Base-by-base conservation (phyloP, 2,329 filamentous ascomycete species). In the Xylaria digitata region DNA sequence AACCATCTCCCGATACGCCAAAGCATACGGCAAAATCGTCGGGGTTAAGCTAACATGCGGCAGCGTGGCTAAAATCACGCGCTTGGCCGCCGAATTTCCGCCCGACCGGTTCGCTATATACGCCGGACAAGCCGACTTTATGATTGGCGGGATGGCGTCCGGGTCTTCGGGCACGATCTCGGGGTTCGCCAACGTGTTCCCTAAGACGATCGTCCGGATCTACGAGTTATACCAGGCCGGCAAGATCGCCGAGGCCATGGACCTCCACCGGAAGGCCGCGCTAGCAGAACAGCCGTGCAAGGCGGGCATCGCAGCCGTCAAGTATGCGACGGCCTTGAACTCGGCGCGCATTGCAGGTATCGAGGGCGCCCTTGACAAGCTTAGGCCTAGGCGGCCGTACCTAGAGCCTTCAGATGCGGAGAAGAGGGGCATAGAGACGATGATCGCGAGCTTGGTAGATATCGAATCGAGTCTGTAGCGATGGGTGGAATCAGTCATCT, bases 111-210 rank as follows among this genome's bases (percentile, higher is more conserved):
- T 94, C 73, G 86, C 89, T 1, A 86, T 88, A 0, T 92, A 87
- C 73, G 90, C 89, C 1, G 92, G 91, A 0, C 90, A 93, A 79
- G 87, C 86, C 2, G 91, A 94, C 73, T 93, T 91, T 76, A 77
- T 93, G 32, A 80, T 90, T 49, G 87, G 86, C 2, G 87, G 85
- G 0, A 75, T 91, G 42, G 82, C 83, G 1, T 84, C 85, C 6
- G 88, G 88, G n/a, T 85, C 83, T 32, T 82, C 84, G 1, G 89
- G 89, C 13, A 86, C 83, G 69, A 86, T 91, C 52, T 86, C 87
- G 0, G 88, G 86, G 4, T 85, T 90, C 67, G 89, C 83, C 40
- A 90, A 90, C 70, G 79, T 90, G 2, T 88, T 86, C 71, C 87
- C 87, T 15, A 84, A 82, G 73, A 83, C 85, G 0, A 81, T 88